Conservation (phyloP, 2,329 filamentous ascomycete species). For the Lachnellula suecica region DNA sequence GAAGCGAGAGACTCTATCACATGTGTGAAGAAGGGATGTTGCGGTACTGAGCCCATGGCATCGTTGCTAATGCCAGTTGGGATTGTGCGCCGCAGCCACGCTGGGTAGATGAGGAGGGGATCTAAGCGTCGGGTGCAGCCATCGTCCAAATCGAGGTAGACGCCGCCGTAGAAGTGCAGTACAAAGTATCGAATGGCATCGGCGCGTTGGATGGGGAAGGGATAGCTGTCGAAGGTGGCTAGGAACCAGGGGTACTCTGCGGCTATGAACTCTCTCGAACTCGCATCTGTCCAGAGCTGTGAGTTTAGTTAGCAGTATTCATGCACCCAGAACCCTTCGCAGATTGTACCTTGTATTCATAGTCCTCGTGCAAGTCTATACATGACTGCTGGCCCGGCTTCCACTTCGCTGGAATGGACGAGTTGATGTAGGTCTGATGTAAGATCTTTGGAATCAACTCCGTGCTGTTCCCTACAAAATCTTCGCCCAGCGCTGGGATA, state of each 20-base stretch:
- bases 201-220: conserved; percentile 73
- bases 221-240: conserved; percentile 71
- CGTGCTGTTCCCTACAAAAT: conserved; percentile 50
- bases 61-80: conserved; percentile 83
- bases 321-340: neutral
- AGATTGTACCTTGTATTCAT: conserved; percentile 65
- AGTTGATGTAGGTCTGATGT: conserved; percentile 74
- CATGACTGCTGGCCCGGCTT: conserved; percentile 65
- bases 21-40: conserved; percentile 72
- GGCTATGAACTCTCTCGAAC: conserved; percentile 69
- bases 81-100: conserved; percentile 68
- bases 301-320: conserved; percentile 1
- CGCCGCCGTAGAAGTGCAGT: conserved; percentile 72
- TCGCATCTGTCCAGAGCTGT: conserved; percentile 74
- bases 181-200: conserved; percentile 81
- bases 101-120: conserved; percentile 65
- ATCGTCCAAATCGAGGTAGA: conserved; percentile 76
- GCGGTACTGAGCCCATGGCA: conserved; percentile 70
- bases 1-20: conserved; percentile 66
- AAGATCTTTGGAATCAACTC: conserved; percentile 75
- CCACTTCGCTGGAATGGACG: conserved; percentile 66
- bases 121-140: conserved; percentile 43
- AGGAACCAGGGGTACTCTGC: conserved; percentile 77
- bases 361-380: conserved; percentile 66
- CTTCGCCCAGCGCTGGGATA: conserved; percentile 63